These are phyloP conservation scores for Aphanomyces invadans DNA, from an alignment of 352 stramenopile genomes.

Conservation along the genomic window DNA sequence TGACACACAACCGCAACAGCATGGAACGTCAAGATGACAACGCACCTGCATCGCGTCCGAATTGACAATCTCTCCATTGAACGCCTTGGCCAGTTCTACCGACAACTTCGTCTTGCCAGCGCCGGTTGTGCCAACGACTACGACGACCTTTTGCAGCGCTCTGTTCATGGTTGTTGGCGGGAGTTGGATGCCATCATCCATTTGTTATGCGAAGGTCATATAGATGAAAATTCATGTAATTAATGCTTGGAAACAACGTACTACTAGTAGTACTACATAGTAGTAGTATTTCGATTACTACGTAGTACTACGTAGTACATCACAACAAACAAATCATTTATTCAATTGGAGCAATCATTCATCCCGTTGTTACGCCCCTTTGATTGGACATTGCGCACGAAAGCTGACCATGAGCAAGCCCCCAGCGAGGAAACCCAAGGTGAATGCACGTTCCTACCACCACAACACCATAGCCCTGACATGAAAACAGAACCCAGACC, in stretches of 20 bases:
- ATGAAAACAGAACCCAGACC: constrained; percentile 11
- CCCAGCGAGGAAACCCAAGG: constrained; percentile 14
- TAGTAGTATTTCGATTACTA: too few species aligned
- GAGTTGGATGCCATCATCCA: too few species aligned
- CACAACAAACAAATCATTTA: constrained; percentile 1
- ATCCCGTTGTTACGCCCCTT: neutral
- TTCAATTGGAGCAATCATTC: neutral
- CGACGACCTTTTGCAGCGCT: constrained; percentile 68
- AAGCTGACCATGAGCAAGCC: constrained; percentile 2
- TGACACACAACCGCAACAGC: neutral
- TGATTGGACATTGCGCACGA: constrained; percentile 1
- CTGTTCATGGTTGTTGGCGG: constrained; percentile 25
- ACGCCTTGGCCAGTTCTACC: constrained; percentile 82
- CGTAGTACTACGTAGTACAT: neutral
- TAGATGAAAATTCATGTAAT: neutral
- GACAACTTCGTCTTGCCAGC: constrained; percentile 90
- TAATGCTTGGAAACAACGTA: too few species aligned
- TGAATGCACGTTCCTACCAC: neutral
- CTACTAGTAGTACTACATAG: too few species aligned
- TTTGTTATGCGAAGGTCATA: too few species aligned
- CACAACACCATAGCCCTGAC: neutral
- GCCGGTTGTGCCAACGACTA: constrained; percentile 87
- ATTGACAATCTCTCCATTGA: constrained; percentile 88
- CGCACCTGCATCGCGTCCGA: constrained; percentile 84
- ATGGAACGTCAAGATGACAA: neutral